Evolutionary conservation across 2,329 filamentous ascomycete genomes (phyloP), one percentile per base, ranked within the genome.

Genomic region (Diaporthe aspalathi): DNA sequence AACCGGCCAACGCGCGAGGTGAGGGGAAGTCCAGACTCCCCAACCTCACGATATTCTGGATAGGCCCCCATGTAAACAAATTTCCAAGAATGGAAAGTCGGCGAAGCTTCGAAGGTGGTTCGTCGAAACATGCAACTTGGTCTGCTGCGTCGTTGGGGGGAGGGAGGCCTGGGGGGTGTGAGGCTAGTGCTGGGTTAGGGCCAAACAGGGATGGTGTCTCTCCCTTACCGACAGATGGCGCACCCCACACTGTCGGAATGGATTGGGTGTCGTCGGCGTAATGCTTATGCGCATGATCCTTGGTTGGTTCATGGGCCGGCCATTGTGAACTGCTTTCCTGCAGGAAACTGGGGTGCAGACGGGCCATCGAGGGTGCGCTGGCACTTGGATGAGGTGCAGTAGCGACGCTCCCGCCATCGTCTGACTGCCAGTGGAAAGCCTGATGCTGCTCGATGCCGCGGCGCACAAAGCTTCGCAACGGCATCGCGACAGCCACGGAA

Each of bases 41-140:
- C 70, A 72, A 62, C 70, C 70, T 67, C 70, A 68, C 50, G 47
- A 60, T 70, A 70, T 70, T 65, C 60, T 52, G 27, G 49, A 7
- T n/a, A 12, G 54, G n/a, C n/a, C 43, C 60, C 60, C 60, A 52
- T 47, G 70, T 71, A 68, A 71, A 71, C 70, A 71, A 38, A 68
- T 52, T 47, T 32, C 70, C 67, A n/a, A 35, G 45, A 47, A 62
- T 35, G 43, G 70, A 57, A 52, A 43, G 32, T 32, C 24, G 35
- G 63, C 27, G 38, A 63, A 22, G 29, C n/a, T 65, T 65, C 60
- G 60, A 65, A 65, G 50, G 60, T 65, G 60, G 60, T 47, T 56
- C 47, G 47, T 53, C 63, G 57, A 70, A 57, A 50, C 62, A 71
- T 67, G 47, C 50, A 67, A 65, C 60, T 12, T 12, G 14, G 52